Percentiles rank a stretch among this genome's conserved stretches.
Evolutionary conservation across 768 basidiomycete species (phyloP).

Genomic region (Russula emetica): DNA sequence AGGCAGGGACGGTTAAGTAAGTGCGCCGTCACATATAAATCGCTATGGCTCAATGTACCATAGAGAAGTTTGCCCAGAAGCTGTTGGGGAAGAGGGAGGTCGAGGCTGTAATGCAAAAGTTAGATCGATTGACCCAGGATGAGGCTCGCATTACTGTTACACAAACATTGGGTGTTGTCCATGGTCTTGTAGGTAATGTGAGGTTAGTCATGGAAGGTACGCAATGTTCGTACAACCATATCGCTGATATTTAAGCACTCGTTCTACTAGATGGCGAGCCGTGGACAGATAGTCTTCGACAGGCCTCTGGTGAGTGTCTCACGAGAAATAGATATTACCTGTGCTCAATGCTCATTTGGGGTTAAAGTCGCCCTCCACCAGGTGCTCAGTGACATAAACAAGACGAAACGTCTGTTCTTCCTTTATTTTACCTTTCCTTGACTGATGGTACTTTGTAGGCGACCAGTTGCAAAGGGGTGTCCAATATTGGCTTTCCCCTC

Average conservation of each 20-base stretch:
- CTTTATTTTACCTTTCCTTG: background rate
- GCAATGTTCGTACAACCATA: background rate
- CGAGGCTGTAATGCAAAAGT: too few species aligned
- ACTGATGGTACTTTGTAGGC: background rate
- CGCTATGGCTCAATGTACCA: background rate
- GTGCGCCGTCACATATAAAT: too few species aligned
- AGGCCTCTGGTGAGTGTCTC: too few species aligned
- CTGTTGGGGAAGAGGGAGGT: background rate
- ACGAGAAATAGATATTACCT: background rate
- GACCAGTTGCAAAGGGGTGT: background rate
- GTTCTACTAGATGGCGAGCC: background rate
- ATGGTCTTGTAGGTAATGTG: too few species aligned
- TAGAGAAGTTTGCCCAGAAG: conserved; percentile 4
- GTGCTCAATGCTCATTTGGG: background rate
- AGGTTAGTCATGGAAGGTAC: background rate
- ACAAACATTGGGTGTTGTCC: background rate
- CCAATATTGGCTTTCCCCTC: background rate
- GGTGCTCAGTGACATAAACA: background rate
- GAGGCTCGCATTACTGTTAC: too few species aligned
- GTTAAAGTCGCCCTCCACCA: conserved; percentile 1
- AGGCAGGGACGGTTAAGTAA: background rate
- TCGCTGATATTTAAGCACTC: background rate
- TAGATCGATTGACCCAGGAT: too few species aligned
- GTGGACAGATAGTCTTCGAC: background rate
- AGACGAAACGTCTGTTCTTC: conserved; percentile 12